phyloP scores from a whole-genome alignment of 2,329 filamentous ascomycete species.

The Meredithiella fracta region DNA sequence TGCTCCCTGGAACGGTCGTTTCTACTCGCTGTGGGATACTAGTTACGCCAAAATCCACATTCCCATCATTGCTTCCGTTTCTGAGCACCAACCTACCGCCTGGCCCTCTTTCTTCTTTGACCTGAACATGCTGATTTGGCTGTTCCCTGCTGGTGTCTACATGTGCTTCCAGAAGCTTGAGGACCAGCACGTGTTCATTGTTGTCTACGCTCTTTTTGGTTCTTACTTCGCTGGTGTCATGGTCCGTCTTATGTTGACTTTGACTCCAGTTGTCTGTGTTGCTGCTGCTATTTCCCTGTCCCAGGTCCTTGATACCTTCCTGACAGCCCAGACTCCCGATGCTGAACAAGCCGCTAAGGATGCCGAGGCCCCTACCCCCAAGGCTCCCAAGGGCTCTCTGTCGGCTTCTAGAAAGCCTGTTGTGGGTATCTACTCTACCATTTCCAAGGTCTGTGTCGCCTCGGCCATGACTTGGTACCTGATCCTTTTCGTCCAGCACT shows the following conservation, averaged over 20 bases:
- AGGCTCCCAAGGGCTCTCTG: slow-evolving; percentile 38
- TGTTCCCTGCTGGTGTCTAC: slow-evolving; percentile 96
- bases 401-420: slow-evolving; percentile 55
- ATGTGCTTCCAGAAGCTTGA: slow-evolving; percentile 88
- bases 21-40: slow-evolving; percentile 98
- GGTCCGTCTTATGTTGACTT: slow-evolving; percentile 95
- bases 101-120: slow-evolving; percentile 99
- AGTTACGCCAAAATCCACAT: slow-evolving; percentile 98
- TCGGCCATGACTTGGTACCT: slow-evolving; percentile 62
- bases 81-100: slow-evolving; percentile 94
- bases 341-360: slow-evolving; percentile 29
- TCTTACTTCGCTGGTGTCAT: slow-evolving; percentile 99
- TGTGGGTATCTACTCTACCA: slow-evolving; percentile 65
- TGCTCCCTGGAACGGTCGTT: slow-evolving; percentile 93
- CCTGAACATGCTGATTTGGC: slow-evolving; percentile 94
- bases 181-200: slow-evolving; percentile 94
- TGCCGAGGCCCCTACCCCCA: slow-evolving; percentile 39
- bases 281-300: slow-evolving; percentile 80
- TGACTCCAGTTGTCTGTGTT: slow-evolving; percentile 92
- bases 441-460: slow-evolving; percentile 68
- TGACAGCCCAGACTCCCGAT: slow-evolving; percentile 48
- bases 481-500: slow-evolving; percentile 87
- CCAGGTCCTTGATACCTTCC: slow-evolving; percentile 72
- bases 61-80: slow-evolving; percentile 98
- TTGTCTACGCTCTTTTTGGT: slow-evolving; percentile 90